A percentile compares a stretch with the other conserved stretches of the same genome.
phyloP scores from a whole-genome alignment of 352 stramenopile genomes.

The Globisporangium nagaii region DNA sequence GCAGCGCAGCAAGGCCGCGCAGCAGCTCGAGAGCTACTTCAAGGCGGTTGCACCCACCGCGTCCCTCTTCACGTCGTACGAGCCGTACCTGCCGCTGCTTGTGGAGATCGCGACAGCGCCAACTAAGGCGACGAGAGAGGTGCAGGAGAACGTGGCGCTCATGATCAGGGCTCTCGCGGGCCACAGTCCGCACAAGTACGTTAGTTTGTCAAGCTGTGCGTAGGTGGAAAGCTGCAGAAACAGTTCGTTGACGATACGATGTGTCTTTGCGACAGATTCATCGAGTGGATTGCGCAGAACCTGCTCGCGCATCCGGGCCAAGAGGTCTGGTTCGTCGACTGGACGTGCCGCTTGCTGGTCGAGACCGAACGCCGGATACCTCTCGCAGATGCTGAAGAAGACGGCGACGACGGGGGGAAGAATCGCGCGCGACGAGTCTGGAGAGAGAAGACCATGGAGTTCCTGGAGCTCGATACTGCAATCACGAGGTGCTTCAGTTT shows the following conservation, averaged over 20 bases:
- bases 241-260: neutral
- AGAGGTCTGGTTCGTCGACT: constrained; percentile 47
- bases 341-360: constrained; percentile 35
- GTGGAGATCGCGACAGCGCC: constrained; percentile 25
- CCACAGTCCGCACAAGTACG: constrained; percentile 33
- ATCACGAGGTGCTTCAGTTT: constrained; percentile 29
- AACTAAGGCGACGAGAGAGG: constrained; percentile 22
- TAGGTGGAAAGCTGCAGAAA: neutral
- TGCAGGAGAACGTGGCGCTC: constrained; percentile 28
- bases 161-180: constrained; percentile 33
- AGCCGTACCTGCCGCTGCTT: constrained; percentile 44
- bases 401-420: neutral
- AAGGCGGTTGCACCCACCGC: constrained; percentile 16
- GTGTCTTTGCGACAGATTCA: constrained; percentile 12
- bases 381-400: neutral
- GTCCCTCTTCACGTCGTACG: constrained; percentile 32
- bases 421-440: constrained; percentile 6
- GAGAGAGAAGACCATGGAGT: constrained; percentile 33
- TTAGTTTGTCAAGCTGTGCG: neutral
- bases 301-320: constrained; percentile 26
- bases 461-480: constrained; percentile 40
- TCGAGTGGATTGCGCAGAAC: constrained; percentile 45
- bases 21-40: constrained; percentile 40
- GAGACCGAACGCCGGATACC: constrained; percentile 33
- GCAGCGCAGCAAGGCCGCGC: constrained; percentile 34